phyloP scores from a whole-genome alignment of 176 grass and related monocot genomes.

The Carex myosuroides region DNA sequence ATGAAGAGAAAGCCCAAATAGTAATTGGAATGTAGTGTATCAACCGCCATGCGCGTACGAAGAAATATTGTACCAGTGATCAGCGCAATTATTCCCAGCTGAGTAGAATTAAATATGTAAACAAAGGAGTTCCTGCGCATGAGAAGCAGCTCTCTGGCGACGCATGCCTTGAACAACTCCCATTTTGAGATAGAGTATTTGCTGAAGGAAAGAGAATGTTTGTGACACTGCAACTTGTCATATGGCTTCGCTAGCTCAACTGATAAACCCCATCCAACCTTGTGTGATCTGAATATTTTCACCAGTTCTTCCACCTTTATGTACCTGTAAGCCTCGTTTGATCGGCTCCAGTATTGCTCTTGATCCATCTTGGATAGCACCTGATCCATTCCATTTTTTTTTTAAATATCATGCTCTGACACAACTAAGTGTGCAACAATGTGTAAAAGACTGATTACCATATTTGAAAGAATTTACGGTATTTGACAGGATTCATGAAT shows the following conservation, averaged over 20 bases:
- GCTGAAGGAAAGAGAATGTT: slow-evolving; percentile 44
- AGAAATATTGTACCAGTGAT: slow-evolving; percentile 69
- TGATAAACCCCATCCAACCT: slow-evolving; percentile 31
- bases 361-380: slow-evolving; percentile 74
- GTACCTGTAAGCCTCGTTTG: slow-evolving; percentile 43
- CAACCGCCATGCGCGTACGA: slow-evolving; percentile 39
- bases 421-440: not conserved
- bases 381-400: slow-evolving; percentile 25
- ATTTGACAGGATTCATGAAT: not conserved
- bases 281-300: slow-evolving; percentile 39
- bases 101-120: slow-evolving; percentile 46
- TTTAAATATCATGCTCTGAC: not conserved
- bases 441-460: not conserved
- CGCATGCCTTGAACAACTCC: slow-evolving; percentile 61
- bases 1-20: slow-evolving; percentile 69
- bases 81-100: slow-evolving; percentile 43
- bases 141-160: slow-evolving; percentile 62
- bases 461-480: not conserved
- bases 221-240: slow-evolving; percentile 33
- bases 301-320: slow-evolving; percentile 48
- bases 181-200: slow-evolving; percentile 54
- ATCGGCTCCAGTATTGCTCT: slow-evolving; percentile 48
- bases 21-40: slow-evolving; percentile 50
- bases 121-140: slow-evolving; percentile 61
- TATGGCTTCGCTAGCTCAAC: slow-evolving; percentile 38